phyloP scores from a whole-genome alignment of 257 asterid genomes.

The Marsdenia floribunda region DNA sequence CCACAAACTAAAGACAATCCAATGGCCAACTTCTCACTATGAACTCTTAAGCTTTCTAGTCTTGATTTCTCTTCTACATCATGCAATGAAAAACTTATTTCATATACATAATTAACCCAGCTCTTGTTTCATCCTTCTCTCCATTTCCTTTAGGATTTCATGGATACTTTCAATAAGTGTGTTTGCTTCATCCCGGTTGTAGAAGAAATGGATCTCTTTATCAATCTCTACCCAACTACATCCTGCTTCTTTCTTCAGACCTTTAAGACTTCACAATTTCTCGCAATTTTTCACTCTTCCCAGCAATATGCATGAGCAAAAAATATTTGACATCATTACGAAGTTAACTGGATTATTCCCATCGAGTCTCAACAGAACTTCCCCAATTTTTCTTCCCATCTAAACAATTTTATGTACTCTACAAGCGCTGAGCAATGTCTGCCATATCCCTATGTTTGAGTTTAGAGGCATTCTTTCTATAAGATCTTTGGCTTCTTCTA shows the following conservation, averaged over 20 bases:
- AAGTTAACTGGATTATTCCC: slow-evolving; percentile 47
- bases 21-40: slow-evolving; percentile 46
- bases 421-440: slow-evolving; percentile 56
- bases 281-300: slow-evolving; percentile 47
- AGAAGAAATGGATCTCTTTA: slow-evolving; percentile 43
- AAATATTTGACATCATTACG: slow-evolving; percentile 49
- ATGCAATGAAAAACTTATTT: slow-evolving; percentile 37
- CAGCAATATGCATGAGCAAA: slow-evolving; percentile 42
- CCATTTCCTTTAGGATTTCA: slow-evolving; percentile 32
- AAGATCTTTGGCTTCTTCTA: slow-evolving; percentile 45
- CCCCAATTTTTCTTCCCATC: slow-evolving; percentile 47
- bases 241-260: slow-evolving; percentile 53
- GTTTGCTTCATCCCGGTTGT: slow-evolving; percentile 39
- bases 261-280: slow-evolving; percentile 35
- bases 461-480: slow-evolving; percentile 52
- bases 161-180: slow-evolving; percentile 31
- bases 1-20: slow-evolving; percentile 38
- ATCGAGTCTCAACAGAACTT: slow-evolving; percentile 40
- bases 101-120: slow-evolving; percentile 38
- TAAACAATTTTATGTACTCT: slow-evolving; percentile 41
- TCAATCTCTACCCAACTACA: slow-evolving; percentile 52
- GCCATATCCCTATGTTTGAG: slow-evolving; percentile 51
- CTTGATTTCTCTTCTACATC: slow-evolving; percentile 48
- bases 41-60: too few species aligned
- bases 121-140: slow-evolving; percentile 34